Conservation (phyloP, 2,329 filamentous ascomycete genomes). For the Aspergillus fischeri region DNA sequence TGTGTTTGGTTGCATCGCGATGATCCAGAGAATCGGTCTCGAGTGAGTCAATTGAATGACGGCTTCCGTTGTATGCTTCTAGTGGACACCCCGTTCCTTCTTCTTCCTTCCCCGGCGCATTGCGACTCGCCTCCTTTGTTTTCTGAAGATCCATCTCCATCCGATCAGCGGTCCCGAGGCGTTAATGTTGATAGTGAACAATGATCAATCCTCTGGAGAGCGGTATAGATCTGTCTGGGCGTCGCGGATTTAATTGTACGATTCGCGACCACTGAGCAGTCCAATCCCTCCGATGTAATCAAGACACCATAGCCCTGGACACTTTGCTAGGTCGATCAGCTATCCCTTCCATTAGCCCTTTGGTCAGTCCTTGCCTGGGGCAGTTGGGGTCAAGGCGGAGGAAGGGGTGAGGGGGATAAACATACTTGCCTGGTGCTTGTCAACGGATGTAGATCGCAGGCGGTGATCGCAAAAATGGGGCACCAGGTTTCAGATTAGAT, state of each 20-base stretch:
- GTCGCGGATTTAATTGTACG: neutral
- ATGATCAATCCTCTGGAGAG: neutral
- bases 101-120: slow-evolving; percentile 31
- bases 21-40: slow-evolving; percentile 35
- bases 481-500: slow-evolving; percentile 1
- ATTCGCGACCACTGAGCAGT: slow-evolving; percentile 16
- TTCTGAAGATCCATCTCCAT: slow-evolving; percentile 39
- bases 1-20: slow-evolving; percentile 21
- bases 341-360: slow-evolving; percentile 17
- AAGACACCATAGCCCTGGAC: slow-evolving; percentile 19
- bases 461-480: slow-evolving; percentile 14
- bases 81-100: slow-evolving; percentile 33
- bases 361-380: slow-evolving; percentile 19
- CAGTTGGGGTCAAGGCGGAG: slow-evolving; percentile 11
- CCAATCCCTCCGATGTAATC: slow-evolving; percentile 15
- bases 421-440: slow-evolving; percentile 16
- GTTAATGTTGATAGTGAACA: neutral
- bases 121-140: slow-evolving; percentile 36
- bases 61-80: slow-evolving; percentile 29
- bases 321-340: slow-evolving; percentile 11
- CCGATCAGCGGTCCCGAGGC: slow-evolving; percentile 2
- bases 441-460: slow-evolving; percentile 13
- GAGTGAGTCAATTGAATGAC: slow-evolving; percentile 32
- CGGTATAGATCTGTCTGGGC: slow-evolving; percentile 1
- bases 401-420: slow-evolving; percentile 12